These are phyloP conservation scores for Fonsecaea erecta DNA, from an alignment of 2,329 filamentous ascomycete species.

Conservation along the genomic window DNA sequence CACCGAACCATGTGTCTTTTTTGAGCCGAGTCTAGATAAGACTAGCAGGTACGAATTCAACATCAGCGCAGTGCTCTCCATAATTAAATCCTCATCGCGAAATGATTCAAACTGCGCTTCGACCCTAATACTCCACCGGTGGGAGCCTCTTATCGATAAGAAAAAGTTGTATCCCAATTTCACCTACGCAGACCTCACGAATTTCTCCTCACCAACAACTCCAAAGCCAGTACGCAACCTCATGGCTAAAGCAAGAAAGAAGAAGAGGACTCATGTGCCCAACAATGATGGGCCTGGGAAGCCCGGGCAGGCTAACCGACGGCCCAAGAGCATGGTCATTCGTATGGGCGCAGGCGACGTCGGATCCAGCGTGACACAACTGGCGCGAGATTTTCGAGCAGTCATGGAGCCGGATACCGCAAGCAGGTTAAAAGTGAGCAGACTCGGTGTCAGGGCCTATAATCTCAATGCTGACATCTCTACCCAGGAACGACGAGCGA, in stretches of 20 bases:
- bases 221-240: not conserved
- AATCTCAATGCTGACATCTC: conserved; percentile 9
- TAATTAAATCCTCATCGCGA: no score
- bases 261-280: conserved; percentile 85
- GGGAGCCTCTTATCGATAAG: conserved; percentile 18
- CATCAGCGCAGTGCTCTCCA: no score
- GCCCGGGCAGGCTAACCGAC: conserved; percentile 65
- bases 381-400: conserved; percentile 85
- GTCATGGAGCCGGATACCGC: conserved; percentile 98
- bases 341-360: conserved; percentile 94
- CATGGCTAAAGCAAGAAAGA: conserved; percentile 81
- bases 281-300: conserved; percentile 65
- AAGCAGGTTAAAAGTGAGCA: conserved; percentile 71
- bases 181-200: not conserved
- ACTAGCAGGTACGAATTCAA: no score
- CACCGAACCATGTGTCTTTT: no score
- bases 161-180: conserved; percentile 12
- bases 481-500: conserved; percentile 74
- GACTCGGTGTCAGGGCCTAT: not conserved
- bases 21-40: no score
- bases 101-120: not conserved
- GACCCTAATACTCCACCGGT: not conserved
- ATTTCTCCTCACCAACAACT: not conserved
- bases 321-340: conserved; percentile 97
- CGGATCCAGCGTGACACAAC: conserved; percentile 85